Percentiles rank a stretch among this genome's conserved stretches.
Evolutionary conservation across 2,329 filamentous ascomycete genomes (phyloP).

Genomic region (Aspergillus proliferans): DNA sequence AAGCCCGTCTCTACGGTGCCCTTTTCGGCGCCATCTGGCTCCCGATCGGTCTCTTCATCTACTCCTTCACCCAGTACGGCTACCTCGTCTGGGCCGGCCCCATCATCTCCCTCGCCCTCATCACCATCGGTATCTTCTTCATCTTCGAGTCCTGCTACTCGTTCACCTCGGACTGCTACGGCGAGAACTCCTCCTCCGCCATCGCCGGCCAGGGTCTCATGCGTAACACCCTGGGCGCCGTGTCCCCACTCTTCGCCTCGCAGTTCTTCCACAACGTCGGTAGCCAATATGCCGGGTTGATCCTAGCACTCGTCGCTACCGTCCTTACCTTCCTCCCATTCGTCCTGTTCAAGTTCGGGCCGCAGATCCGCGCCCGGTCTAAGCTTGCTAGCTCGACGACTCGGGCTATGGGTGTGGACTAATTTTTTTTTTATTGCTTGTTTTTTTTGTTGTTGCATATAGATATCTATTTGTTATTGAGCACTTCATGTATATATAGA

Average conservation of each 20-base stretch:
- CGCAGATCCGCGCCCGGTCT: slow-evolving; percentile 23
- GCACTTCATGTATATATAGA: background rate
- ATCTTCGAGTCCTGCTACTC: slow-evolving; percentile 39
- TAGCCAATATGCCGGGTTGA: slow-evolving; percentile 47
- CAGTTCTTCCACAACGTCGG: slow-evolving; percentile 51
- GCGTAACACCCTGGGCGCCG: slow-evolving; percentile 49
- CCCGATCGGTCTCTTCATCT: slow-evolving; percentile 48
- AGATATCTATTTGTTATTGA: background rate
- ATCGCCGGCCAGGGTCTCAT: slow-evolving; percentile 50
- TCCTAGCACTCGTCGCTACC: slow-evolving; percentile 44
- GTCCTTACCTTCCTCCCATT: slow-evolving; percentile 25
- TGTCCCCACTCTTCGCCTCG: slow-evolving; percentile 47
- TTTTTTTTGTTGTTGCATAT: background rate
- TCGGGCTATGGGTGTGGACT: background rate
- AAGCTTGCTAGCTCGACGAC: slow-evolving; percentile 17
- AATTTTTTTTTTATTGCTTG: background rate
- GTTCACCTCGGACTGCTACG: slow-evolving; percentile 50
- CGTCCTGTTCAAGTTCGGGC: slow-evolving; percentile 25
- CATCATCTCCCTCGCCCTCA: slow-evolving; percentile 44
- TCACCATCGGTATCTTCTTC: slow-evolving; percentile 51
- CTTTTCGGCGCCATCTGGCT: slow-evolving; percentile 44
- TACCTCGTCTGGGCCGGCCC: slow-evolving; percentile 46
- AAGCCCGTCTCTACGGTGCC: slow-evolving; percentile 45
- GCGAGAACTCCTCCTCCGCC: slow-evolving; percentile 32
- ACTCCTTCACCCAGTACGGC: slow-evolving; percentile 49